Evolutionary conservation across 1,139 yeast genomes (phyloP), one percentile per base, ranked within the genome.

Genomic region (Pichia sp.): DNA sequence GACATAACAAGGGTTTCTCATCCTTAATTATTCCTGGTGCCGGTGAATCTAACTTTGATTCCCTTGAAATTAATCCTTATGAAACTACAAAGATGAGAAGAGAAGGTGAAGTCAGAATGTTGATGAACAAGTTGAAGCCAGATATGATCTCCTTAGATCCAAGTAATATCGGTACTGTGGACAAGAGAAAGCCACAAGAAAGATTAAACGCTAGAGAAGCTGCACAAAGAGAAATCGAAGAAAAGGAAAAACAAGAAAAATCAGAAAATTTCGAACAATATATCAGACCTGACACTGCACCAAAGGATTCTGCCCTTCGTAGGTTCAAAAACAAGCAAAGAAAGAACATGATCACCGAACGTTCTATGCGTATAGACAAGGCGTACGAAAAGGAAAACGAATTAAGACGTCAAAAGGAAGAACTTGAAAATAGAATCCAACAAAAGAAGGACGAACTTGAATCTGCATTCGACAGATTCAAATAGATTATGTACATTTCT

Each of bases 1-100:
- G 98, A 2, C 96, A 90, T 63, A 75, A 79, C 43, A 68, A 71
- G 14, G 97, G 98, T 21, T 75, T 90, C 46, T 79, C 85, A 22
- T 85, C 94, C 20, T 61, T 94, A 48, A 85, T 94, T 56, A 77
- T 93, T 48, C 99, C 99, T 34, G 99, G 99, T 34, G 74, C 98
- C 43, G 99, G 99, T 72, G 99, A 94, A 70, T 97, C 99, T 52
- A 94, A 94, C 69, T 91, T 79, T 65, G 99, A 94, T 72, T 91
- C 99, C 3, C 71, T 90, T 62, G 99, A 94, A 68, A 69, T 84
- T 60, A 94, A 94, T 67, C 99, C 99, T 53, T 94, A 77, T 70
- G 96, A 89, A 68, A 79, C 94, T 20, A 83, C 90, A 42, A 85
- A 88, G 65, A 97, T 91, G 68, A 84, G 99, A 73, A 96, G 93